Conservation (phyloP, 202 grass and related monocot species). For the Schoenoplectus triqueter region DNA sequence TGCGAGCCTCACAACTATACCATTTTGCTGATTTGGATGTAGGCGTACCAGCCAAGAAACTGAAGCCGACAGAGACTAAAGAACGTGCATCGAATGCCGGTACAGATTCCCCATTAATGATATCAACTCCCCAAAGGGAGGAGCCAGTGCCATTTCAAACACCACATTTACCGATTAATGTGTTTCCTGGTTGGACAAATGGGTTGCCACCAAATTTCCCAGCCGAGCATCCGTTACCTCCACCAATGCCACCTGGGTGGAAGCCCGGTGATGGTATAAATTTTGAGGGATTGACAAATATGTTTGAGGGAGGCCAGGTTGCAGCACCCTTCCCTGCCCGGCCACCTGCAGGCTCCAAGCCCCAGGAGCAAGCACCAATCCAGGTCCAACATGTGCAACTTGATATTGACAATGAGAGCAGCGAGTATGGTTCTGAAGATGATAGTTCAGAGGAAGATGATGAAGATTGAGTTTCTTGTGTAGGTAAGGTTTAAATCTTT, state of each 20-base stretch:
- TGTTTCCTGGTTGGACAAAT: slow-evolving; percentile 61
- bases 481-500: slow-evolving; percentile 42
- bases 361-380: slow-evolving; percentile 57
- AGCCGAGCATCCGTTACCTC: slow-evolving; percentile 44
- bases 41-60: slow-evolving; percentile 55
- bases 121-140: slow-evolving; percentile 59
- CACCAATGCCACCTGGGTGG: slow-evolving; percentile 61
- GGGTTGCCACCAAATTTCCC: slow-evolving; percentile 52
- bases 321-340: slow-evolving; percentile 31
- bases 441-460: slow-evolving; percentile 96
- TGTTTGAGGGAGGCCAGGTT: slow-evolving; percentile 9
- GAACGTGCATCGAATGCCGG: slow-evolving; percentile 41
- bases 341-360: slow-evolving; percentile 48
- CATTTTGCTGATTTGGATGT: slow-evolving; percentile 81
- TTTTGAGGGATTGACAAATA: slow-evolving; percentile 23
- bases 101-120: slow-evolving; percentile 48
- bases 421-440: slow-evolving; percentile 79
- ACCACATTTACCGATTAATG: slow-evolving; percentile 56
- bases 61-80: slow-evolving; percentile 64
- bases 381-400: slow-evolving; percentile 70
- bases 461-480: slow-evolving; percentile 67
- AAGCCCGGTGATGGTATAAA: slow-evolving; percentile 73
- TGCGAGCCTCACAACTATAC: slow-evolving; percentile 85
- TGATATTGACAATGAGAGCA: slow-evolving; percentile 84
- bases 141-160: slow-evolving; percentile 39